Conservation (phyloP, 176 grass and related monocot genomes). For the Stipa capillata region DNA sequence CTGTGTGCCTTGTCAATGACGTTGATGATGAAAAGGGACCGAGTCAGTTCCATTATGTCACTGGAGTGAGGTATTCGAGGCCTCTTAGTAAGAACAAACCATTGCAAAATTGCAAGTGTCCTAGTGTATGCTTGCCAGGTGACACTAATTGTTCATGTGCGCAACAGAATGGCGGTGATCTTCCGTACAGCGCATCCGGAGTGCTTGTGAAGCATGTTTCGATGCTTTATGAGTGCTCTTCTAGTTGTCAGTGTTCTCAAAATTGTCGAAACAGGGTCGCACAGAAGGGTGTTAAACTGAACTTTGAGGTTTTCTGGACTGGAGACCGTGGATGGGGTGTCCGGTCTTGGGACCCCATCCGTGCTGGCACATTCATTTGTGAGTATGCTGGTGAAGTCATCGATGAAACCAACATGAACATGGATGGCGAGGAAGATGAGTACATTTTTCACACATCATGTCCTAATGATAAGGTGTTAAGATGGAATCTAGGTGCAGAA, state of each 20-base stretch:
- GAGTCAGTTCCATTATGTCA: conserved; percentile 39
- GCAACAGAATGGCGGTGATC: conserved; percentile 31
- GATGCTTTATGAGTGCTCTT: conserved; percentile 45
- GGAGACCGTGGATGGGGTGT: conserved; percentile 52
- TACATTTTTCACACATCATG: conserved; percentile 32
- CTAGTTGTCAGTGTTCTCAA: conserved; percentile 29
- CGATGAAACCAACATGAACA: conserved; percentile 16
- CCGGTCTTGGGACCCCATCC: conserved; percentile 54
- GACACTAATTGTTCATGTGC: conserved; percentile 37
- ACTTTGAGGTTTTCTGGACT: conserved; percentile 56
- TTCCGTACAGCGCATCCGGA: conserved; percentile 43
- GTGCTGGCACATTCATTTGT: conserved; percentile 54
- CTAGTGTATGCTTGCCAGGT: conserved; percentile 56
- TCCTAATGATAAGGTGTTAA: background rate
- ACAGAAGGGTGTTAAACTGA: conserved; percentile 42
- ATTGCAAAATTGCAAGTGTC: conserved; percentile 39
- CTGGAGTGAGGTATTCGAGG: conserved; percentile 22
- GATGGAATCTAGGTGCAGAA: conserved; percentile 46
- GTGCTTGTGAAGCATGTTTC: conserved; percentile 31
- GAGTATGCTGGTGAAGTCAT: conserved; percentile 53
- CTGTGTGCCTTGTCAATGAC: conserved; percentile 59
- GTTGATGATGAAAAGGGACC: conserved; percentile 26
- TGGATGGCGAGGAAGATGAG: conserved; percentile 23
- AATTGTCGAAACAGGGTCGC: conserved; percentile 52
- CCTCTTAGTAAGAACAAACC: conserved; percentile 9